Evolutionary conservation across 345 rosid species (phyloP).

Genomic region (Brassica napus): DNA sequence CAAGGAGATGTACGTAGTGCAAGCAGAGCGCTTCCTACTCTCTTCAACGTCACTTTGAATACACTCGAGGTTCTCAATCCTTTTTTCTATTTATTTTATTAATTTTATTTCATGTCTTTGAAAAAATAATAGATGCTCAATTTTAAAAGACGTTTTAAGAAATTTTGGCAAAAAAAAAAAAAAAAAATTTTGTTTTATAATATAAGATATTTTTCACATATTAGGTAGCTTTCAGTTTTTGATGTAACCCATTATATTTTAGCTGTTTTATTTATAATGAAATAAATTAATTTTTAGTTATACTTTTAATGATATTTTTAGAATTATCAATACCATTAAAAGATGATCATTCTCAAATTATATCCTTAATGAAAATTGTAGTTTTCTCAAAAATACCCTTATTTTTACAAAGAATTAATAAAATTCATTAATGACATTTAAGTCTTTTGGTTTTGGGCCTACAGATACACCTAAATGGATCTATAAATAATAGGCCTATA

Average conservation of each 20-base stretch:
- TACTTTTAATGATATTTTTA: neutral
- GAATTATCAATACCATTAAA: neutral
- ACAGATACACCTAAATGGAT: too few species aligned
- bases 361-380: too few species aligned
- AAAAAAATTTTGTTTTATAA: neutral
- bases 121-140: neutral
- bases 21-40: constrained; percentile 91
- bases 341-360: too few species aligned
- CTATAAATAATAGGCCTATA: too few species aligned
- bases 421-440: too few species aligned
- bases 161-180: neutral
- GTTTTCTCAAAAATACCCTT: too few species aligned
- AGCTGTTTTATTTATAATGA: neutral
- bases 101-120: constrained; percentile 17
- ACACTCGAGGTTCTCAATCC: constrained; percentile 55
- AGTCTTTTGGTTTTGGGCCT: too few species aligned
- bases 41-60: constrained; percentile 62
- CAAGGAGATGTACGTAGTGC: constrained; percentile 78
- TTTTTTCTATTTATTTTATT: neutral
- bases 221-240: neutral
- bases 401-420: too few species aligned
- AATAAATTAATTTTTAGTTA: neutral
- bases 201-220: neutral
- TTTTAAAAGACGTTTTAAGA: neutral
- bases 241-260: neutral